Base-by-base conservation (phyloP, 108 stramenopile species). In the Cyclotella atomus region DNA sequence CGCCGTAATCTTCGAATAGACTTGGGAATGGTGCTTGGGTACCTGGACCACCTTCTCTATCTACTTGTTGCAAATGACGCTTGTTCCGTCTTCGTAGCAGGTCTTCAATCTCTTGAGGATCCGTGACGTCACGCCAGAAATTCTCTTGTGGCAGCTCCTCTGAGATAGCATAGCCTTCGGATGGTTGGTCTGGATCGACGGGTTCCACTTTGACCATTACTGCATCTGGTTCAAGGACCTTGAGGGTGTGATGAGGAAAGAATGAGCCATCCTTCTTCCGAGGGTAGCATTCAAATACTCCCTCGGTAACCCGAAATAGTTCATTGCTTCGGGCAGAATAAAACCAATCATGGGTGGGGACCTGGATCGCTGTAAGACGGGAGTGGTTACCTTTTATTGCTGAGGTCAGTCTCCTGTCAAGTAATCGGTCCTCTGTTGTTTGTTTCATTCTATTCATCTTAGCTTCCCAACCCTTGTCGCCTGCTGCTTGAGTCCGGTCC, bases 231-330 rank as follows among this genome's bases (percentile, higher is more conserved):
- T 19, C 23, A 16, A 57, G 4, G 21, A 57, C 56, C 29, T 57
- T 57, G 27, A 57, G 28, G 5, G 19, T 19, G 28, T 57, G 56
- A 27, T 57, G 56, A 7, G 23, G 19, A 30, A 24, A 57, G 28
- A 28, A 57, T 23, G 12, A 6, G 24, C 14, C 28, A 28, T 15
- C 14, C 9, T 23, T 23, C 7, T 6, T 57, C 14, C 12, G 23
- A 8, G 56, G 24, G 56, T 57, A 29, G 27, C 23, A 25, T 30
- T 57, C 56, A 57, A 57, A 57, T 16, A 57, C 56, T 29, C 56
- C 56, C 9, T 24, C 6, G 2, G 19, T 24, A 23, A n/a, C n/a
- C n/a, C n/a, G n/a, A n/a, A n/a, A n/a, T n/a, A n/a, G n/a, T n/a
- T n/a, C n/a, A n/a, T n/a, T n/a, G n/a, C n/a, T n/a, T n/a, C n/a